phyloP scores from a whole-genome alignment of 176 grass and related monocot genomes.

The Musa beccarii region DNA sequence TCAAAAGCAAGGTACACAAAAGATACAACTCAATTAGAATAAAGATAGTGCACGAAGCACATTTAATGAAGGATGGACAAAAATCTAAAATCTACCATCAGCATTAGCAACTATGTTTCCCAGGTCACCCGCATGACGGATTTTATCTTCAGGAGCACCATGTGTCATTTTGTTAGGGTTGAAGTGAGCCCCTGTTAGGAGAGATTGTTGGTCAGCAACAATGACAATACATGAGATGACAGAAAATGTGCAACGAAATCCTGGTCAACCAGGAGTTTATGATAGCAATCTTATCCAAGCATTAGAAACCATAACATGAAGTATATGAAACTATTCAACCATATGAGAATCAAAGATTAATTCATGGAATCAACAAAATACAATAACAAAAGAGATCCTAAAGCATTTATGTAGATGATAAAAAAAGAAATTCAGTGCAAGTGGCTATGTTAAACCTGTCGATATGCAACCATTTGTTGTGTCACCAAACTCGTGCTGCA shows the following conservation, averaged over 20 bases:
- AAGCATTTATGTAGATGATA: too few species aligned
- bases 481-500: conserved; percentile 80
- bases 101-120: conserved; percentile 75
- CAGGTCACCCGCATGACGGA: conserved; percentile 21
- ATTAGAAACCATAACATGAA: too few species aligned
- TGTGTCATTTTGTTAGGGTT: conserved; percentile 68
- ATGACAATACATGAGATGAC: neutral
- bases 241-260: neutral
- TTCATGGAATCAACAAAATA: too few species aligned
- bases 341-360: neutral
- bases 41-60: neutral
- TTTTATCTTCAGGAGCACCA: conserved; percentile 65
- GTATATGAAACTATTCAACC: too few species aligned
- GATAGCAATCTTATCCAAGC: too few species aligned
- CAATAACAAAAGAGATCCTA: too few species aligned
- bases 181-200: conserved; percentile 72
- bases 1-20: neutral
- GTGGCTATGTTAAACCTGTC: conserved; percentile 35
- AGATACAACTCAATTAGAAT: neutral
- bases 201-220: neutral
- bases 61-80: conserved; percentile 5
- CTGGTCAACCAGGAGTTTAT: neutral
- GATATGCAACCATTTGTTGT: conserved; percentile 97
- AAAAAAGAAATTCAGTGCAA: neutral
- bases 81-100: conserved; percentile 37